Conservation (phyloP, 2,329 filamentous ascomycete genomes). For the Curvularia hawaiiensis region DNA sequence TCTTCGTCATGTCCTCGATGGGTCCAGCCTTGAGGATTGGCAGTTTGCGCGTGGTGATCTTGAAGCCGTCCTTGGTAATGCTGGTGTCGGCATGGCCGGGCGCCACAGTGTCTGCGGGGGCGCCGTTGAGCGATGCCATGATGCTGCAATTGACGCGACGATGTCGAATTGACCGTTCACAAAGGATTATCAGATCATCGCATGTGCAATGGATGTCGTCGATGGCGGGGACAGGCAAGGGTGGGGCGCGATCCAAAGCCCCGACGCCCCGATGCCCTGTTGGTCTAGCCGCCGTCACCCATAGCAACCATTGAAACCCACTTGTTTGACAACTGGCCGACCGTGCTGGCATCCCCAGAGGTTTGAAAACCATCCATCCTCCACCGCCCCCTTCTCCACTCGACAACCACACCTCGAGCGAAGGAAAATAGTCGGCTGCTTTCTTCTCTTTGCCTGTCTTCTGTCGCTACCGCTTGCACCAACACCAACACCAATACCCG, state of each 20-base stretch:
- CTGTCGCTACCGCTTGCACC: conserved; percentile 15
- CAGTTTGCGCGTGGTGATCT: conserved; percentile 82
- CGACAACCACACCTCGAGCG: conserved; percentile 13
- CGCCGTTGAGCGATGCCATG: conserved; percentile 41
- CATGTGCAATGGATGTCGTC: conserved; percentile 19
- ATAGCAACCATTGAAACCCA: conserved; percentile 16
- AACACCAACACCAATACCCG: conserved; percentile 7
- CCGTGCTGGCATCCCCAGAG: neutral
- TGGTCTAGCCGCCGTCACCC: conserved; percentile 6
- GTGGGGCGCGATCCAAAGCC: conserved; percentile 11
- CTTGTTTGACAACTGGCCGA: conserved; percentile 24
- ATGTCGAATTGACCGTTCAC: neutral
- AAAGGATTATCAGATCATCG: neutral
- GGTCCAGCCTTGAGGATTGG: conserved; percentile 92
- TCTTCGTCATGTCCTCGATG: conserved; percentile 82
- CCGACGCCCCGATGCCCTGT: conserved; percentile 15
- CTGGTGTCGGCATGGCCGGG: conserved; percentile 43
- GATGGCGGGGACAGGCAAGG: conserved; percentile 13
- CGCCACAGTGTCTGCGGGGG: conserved; percentile 40
- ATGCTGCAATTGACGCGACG: neutral
- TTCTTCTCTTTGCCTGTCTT: conserved; percentile 17
- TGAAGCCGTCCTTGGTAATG: conserved; percentile 61
- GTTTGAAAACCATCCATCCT: conserved; percentile 1
- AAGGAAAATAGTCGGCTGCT: conserved; percentile 17
- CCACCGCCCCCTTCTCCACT: conserved; percentile 16